Evolutionary conservation across 306 rosid genomes (phyloP), one percentile per base, ranked within the genome.

Genomic region (Trichosanthes truncata): DNA sequence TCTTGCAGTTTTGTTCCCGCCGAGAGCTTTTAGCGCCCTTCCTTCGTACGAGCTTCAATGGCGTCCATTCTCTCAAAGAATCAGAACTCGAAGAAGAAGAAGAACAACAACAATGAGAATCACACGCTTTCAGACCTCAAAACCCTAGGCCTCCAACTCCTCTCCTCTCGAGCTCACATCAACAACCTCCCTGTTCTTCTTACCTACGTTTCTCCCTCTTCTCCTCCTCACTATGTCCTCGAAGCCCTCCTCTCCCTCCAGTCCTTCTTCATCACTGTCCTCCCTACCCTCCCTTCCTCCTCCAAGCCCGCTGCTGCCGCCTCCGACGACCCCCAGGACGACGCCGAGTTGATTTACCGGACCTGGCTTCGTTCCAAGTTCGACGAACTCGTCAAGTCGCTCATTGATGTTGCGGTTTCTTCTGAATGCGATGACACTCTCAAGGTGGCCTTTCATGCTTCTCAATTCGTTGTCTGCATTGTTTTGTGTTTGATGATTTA

Each of bases 151-250:
- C 81, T 52, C 25, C 82, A 93, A 79, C 90, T 95, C 3, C 99
- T 92, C 78, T 86, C 97, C 1, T 92, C 94, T 26, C 80, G 96
- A 10, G 78, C 77, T 26, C 90, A 95, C 87, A 84, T 90, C 84
- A 92, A 95, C 89, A 92, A 95, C 82, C 98, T 95, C 74, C 97
- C 97, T 31, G 74, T 85, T 3, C 97, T 95, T 21, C 91, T 92
- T 79, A 81, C 86, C 21, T 84, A 53, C 86, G 84, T 95, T 60
- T 82, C 91, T 76, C 88, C 99, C 4, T 56, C 97, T 83, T 85
- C 92, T 12, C 93, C 91, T 40, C 95, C 98, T 51, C 95, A 86
- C 55, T 71, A 71, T 36, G 83, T 85, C 60, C 88, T 95, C 78
- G 97, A 93, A 77, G 87, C 97, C 10, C 91, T 95, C 36, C 93